Base-by-base conservation (phyloP, 1,284 basidiomycete species). In the Leccinum subrobustum region DNA sequence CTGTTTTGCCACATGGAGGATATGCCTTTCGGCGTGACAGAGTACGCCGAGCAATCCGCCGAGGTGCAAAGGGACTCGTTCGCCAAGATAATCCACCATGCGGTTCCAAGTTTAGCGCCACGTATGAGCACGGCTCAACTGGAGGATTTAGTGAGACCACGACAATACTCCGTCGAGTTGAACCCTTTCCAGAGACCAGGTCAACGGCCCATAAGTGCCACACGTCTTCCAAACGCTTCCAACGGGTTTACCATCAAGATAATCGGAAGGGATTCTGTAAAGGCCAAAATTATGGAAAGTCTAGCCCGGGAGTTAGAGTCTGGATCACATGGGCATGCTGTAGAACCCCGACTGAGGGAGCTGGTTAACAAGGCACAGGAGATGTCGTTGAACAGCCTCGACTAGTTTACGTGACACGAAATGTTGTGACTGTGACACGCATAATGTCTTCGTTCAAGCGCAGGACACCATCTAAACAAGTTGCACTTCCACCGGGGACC, bases 381-480 rank as follows among this genome's bases (percentile, higher is more conserved):
- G 3, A 60, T 73, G 64, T 64, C 66, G 14, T 50, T 76, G 61
- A 65, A 74, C 25, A n/a, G 27, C 29, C 64, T 73, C 37, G 71
- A 73, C 60, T 73, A 70, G 63, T 42, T 59, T n/a, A 52, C 20
- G 9, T 69, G 50, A 67, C 67, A 50, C 12, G 6, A 18, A 12
- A 7, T 31, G 6, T 4, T 39, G 67, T 66, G 65, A 67, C 63
- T 39, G 67, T 68, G 53, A 68, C 12, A 3, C 35, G 3, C 4
- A 8, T 25, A n/a, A 92, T 92, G 91, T 92, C 91, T 60, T 93
- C 92, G 4, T 96, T 96, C 86, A 95, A 91, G 73, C 83, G 93
- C 61, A 87, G 85, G 69, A 70, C 79, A 44, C 68, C 78, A 60
- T 64, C 79, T 60, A 80, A 81, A 67, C 73, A 78, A 65, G 58